These are phyloP conservation scores for Begonia loranthoides DNA, from an alignment of 306 rosid species.

Conservation along the genomic window DNA sequence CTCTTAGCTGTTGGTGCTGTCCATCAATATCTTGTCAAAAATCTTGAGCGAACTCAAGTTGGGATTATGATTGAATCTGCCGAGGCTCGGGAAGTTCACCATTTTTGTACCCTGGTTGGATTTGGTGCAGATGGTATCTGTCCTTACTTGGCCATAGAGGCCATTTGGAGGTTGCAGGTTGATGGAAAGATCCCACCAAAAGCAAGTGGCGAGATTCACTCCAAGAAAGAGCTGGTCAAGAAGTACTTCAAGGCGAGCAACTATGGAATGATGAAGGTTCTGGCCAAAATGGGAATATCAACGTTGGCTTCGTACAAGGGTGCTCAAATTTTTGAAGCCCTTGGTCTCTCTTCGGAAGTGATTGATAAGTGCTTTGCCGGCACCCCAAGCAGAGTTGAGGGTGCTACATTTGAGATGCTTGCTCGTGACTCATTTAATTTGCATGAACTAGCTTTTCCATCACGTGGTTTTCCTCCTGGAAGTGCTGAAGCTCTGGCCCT, in stretches of 20 bases:
- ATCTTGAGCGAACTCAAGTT: slow-evolving; percentile 83
- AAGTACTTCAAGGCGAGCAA: slow-evolving; percentile 82
- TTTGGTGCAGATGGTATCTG: slow-evolving; percentile 93
- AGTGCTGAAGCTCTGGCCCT: slow-evolving; percentile 90
- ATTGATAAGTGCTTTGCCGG: slow-evolving; percentile 91
- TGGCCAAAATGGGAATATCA: slow-evolving; percentile 99
- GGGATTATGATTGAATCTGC: slow-evolving; percentile 94
- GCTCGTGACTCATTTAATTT: slow-evolving; percentile 62
- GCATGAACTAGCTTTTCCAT: slow-evolving; percentile 86
- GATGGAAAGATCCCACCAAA: slow-evolving; percentile 91
- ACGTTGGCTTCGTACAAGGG: slow-evolving; percentile 99
- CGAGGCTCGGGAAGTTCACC: slow-evolving; percentile 97
- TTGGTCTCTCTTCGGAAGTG: slow-evolving; percentile 93
- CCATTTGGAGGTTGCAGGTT: slow-evolving; percentile 87
- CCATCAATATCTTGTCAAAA: slow-evolving; percentile 86
- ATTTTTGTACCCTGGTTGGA: slow-evolving; percentile 94
- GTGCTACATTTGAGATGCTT: slow-evolving; percentile 93
- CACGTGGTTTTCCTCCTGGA: slow-evolving; percentile 61
- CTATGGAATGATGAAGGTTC: slow-evolving; percentile 99
- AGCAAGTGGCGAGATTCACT: slow-evolving; percentile 47
- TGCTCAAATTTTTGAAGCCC: slow-evolving; percentile 95
- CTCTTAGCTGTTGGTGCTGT: slow-evolving; percentile 95
- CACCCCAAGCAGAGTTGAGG: slow-evolving; percentile 96
- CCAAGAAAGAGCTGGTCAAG: slow-evolving; percentile 70
- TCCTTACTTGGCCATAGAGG: slow-evolving; percentile 85